A percentile compares a stretch with the other conserved stretches of the same genome.
Conservation (phyloP, 1,139 yeast species). For the Yamadazyma kanchanaburiensis region DNA sequence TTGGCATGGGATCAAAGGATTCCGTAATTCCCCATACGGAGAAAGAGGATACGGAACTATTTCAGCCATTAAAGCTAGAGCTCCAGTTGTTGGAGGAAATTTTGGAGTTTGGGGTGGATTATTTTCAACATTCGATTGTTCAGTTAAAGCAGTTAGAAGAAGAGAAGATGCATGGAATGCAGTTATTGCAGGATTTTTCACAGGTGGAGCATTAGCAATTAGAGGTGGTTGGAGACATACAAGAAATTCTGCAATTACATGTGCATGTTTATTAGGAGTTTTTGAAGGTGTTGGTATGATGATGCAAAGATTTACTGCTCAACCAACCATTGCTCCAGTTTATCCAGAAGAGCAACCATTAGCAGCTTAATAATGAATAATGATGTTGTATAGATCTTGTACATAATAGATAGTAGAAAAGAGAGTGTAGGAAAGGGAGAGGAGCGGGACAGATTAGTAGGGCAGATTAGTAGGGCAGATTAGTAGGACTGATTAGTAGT, state of each 20-base stretch:
- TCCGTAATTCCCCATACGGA: conserved; percentile 95
- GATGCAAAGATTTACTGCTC: conserved; percentile 89
- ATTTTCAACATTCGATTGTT: conserved; percentile 92
- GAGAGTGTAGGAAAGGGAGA: too few relatives aligned
- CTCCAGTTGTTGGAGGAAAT: conserved; percentile 98
- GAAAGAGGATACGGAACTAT: conserved; percentile 90
- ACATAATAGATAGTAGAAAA: too few relatives aligned
- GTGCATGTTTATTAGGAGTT: conserved; percentile 95
- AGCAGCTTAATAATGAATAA: conserved; percentile 45
- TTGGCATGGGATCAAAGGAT: conserved; percentile 99
- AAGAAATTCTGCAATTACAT: conserved; percentile 93
- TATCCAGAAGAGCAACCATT: conserved; percentile 60
- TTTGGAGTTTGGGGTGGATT: conserved; percentile 99
- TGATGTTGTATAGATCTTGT: too few relatives aligned
- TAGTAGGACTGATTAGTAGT: too few relatives aligned
- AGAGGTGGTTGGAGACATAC: conserved; percentile 99
- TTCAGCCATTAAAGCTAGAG: conserved; percentile 90
- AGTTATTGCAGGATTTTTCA: conserved; percentile 95
- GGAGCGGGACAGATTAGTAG: too few relatives aligned
- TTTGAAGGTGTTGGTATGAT: conserved; percentile 98
- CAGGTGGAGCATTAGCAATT: conserved; percentile 96
- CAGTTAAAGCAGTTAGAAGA: conserved; percentile 90
- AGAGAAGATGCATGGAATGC: conserved; percentile 99
- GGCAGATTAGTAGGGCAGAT: too few relatives aligned
- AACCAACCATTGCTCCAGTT: conserved; percentile 79